These are phyloP conservation scores for Orbilia javanica DNA, from an alignment of 2,329 filamentous ascomycete species.

Conservation along the genomic window DNA sequence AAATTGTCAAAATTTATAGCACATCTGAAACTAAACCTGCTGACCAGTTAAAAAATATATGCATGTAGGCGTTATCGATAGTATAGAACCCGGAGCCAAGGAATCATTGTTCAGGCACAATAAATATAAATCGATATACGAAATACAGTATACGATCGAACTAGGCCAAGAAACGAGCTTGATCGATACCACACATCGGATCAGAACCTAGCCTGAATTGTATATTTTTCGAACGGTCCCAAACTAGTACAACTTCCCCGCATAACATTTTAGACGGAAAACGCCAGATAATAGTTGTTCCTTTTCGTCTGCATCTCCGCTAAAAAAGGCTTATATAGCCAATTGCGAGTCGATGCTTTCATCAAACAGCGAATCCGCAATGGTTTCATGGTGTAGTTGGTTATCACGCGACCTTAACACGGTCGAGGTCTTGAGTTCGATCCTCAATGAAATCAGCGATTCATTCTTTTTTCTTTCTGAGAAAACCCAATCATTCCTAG, in stretches of 20 bases:
- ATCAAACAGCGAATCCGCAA: conserved; percentile 35
- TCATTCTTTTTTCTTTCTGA: conserved; percentile 32
- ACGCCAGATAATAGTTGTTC: background rate
- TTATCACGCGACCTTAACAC: conserved; percentile 60
- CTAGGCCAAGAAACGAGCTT: background rate
- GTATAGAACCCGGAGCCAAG: background rate
- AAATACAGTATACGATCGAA: background rate
- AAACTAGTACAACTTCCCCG: background rate
- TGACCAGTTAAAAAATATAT: background rate
- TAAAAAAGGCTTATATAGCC: background rate
- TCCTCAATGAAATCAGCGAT: conserved; percentile 58
- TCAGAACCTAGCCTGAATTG: background rate
- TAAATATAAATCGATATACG: background rate
- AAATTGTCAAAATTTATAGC: background rate
- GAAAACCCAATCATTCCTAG: background rate
- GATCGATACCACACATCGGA: background rate
- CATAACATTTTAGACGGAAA: background rate
- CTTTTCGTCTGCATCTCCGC: too few species aligned
- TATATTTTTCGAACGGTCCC: background rate
- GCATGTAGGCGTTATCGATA: background rate
- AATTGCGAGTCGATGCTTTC: background rate
- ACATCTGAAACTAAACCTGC: background rate
- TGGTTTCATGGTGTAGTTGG: conserved; percentile 59
- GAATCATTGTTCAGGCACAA: background rate
- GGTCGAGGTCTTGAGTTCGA: conserved; percentile 59